These are phyloP conservation scores for Prillingera fragicola DNA, from an alignment of 1,284 basidiomycete genomes.

Conservation along the genomic window DNA sequence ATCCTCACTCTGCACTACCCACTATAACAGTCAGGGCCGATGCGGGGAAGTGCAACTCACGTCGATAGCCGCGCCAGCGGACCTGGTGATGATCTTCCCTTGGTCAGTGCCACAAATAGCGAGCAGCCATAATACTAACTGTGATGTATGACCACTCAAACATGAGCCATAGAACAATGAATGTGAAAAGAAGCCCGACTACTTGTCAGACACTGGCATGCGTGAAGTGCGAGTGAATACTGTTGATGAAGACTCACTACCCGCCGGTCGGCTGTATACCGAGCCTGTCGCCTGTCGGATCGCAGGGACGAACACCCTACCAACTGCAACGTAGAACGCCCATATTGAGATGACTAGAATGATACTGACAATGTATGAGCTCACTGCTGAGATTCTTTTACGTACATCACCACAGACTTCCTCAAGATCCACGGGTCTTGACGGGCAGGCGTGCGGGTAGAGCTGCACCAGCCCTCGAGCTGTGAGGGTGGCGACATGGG, in stretches of 20 bases:
- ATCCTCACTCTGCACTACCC: conserved; percentile 24
- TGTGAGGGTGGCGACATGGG: too few relatives aligned
- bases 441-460: conserved; percentile 6
- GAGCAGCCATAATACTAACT: conserved; percentile 47
- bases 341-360: conserved; percentile 33
- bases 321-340: conserved; percentile 64
- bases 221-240: background rate
- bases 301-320: conserved; percentile 60
- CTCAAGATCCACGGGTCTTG: conserved; percentile 10
- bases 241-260: conserved; percentile 53
- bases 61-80: conserved; percentile 64
- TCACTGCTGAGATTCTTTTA: background rate
- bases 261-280: conserved; percentile 52
- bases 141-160: conserved; percentile 65
- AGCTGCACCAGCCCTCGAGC: too few relatives aligned
- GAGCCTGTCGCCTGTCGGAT: conserved; percentile 51
- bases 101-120: background rate
- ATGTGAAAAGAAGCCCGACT: conserved; percentile 61
- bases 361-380: too few relatives aligned
- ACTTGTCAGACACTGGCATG: background rate
- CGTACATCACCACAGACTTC: conserved; percentile 11
- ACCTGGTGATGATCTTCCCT: conserved; percentile 59
- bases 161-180: conserved; percentile 60
- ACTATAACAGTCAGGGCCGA: background rate
- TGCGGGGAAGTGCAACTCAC: conserved; percentile 49